Percentiles rank a stretch among this genome's conserved stretches.
Evolutionary conservation across 345 rosid genomes (phyloP).

Genomic region (Citrus inodora): DNA sequence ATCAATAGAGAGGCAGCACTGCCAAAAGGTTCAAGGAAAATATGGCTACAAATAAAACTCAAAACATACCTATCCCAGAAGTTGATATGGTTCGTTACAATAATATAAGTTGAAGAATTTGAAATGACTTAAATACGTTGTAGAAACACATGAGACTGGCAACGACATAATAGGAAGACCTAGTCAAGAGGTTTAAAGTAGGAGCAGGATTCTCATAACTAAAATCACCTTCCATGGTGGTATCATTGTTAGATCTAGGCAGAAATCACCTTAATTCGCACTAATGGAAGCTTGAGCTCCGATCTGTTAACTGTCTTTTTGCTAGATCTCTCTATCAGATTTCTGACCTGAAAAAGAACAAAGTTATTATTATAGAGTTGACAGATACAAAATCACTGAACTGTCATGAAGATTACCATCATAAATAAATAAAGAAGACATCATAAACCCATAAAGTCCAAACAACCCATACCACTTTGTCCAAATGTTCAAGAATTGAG

Average conservation of each 20-base stretch:
- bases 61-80: neutral
- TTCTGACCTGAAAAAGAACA: conserved; percentile 51
- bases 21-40: neutral
- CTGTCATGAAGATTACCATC: neutral
- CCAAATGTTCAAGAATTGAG: conserved; percentile 90
- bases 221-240: neutral
- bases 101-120: neutral
- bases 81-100: neutral
- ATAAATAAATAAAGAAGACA: neutral
- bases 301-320: conserved; percentile 51
- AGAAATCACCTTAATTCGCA: conserved; percentile 75
- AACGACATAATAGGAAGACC: neutral
- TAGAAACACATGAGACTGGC: neutral
- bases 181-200: neutral
- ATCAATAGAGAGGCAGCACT: neutral
- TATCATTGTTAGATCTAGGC: neutral
- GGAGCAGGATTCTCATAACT: conserved; percentile 2
- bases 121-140: neutral
- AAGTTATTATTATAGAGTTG: conserved; percentile 14
- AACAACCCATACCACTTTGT: conserved; percentile 66
- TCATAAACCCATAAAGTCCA: conserved; percentile 6
- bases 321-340: conserved; percentile 74
- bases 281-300: conserved; percentile 79
- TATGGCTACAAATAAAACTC: neutral
- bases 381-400: neutral